phyloP scores from a whole-genome alignment of 495 filamentous ascomycete genomes.

The Hypoxylon perforatum region DNA sequence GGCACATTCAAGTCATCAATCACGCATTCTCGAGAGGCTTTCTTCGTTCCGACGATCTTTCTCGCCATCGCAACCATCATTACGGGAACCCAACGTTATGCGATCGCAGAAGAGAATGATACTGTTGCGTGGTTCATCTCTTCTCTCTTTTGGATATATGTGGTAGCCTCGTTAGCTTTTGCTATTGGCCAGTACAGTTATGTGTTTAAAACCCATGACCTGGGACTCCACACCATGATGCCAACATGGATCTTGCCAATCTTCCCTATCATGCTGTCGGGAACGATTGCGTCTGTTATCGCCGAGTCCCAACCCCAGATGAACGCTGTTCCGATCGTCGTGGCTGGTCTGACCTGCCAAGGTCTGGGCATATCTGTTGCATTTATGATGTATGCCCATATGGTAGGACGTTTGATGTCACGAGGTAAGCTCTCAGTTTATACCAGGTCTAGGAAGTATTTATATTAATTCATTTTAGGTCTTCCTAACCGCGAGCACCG shows the following conservation, averaged over 20 bases:
- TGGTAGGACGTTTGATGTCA: conserved; percentile 69
- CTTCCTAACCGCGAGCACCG: conserved; percentile 61
- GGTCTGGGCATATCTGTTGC: conserved; percentile 62
- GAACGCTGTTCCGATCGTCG: conserved; percentile 56
- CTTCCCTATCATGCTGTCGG: conserved; percentile 65
- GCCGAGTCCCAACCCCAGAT: conserved; percentile 55
- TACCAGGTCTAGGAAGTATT: not conserved
- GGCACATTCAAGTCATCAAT: conserved; percentile 65
- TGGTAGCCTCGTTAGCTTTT: conserved; percentile 51
- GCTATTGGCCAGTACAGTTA: conserved; percentile 62
- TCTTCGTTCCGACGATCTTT: conserved; percentile 76
- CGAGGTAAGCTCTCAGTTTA: conserved; percentile 51
- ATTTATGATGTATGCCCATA: conserved; percentile 64
- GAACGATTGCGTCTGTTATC: conserved; percentile 59
- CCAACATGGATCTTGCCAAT: conserved; percentile 69
- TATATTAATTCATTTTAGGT: conserved; percentile 28
- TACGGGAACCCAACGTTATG: conserved; percentile 67
- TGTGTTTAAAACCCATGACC: conserved; percentile 56
- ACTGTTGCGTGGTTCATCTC: conserved; percentile 51
- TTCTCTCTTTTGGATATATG: conserved; percentile 63
- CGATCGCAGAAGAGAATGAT: conserved; percentile 53
- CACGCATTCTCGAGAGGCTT: conserved; percentile 68
- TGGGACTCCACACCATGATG: conserved; percentile 54
- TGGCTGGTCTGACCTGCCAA: conserved; percentile 62
- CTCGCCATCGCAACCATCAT: conserved; percentile 73